phyloP scores from a whole-genome alignment of 2,329 filamentous ascomycete genomes.

The Cercospora berteroae region DNA sequence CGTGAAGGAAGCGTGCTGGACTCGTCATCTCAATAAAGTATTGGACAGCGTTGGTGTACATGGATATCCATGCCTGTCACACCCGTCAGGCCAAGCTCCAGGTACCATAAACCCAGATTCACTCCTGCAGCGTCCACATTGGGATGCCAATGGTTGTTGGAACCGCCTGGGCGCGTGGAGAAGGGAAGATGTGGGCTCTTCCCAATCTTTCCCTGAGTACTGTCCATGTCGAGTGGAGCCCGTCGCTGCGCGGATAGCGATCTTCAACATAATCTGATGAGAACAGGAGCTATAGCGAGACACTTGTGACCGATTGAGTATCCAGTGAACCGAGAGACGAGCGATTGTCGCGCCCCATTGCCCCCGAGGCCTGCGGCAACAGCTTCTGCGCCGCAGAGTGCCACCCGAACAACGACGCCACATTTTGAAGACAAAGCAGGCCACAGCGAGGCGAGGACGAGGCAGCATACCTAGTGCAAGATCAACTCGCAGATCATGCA shows the following conservation, averaged over 20 bases:
- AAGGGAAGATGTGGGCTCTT: background rate
- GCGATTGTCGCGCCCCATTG: background rate
- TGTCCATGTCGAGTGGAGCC: background rate
- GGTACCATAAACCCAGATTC: background rate
- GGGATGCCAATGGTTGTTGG: background rate
- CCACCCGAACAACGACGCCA: background rate
- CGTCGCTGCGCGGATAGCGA: background rate
- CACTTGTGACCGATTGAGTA: background rate
- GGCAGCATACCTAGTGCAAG: background rate
- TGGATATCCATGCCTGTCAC: background rate
- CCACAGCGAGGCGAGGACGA: background rate
- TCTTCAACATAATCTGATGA: background rate
- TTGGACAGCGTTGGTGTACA: background rate
- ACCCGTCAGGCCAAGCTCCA: background rate
- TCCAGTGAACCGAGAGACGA: background rate
- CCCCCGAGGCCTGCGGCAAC: background rate
- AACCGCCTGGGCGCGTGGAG: background rate
- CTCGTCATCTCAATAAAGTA: background rate
- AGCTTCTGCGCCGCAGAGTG: background rate
- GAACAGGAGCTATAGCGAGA: background rate
- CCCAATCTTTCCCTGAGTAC: no score
- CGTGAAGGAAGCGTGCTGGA: background rate
- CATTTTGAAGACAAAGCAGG: background rate
- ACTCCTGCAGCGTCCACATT: background rate
- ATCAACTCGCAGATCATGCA: background rate